A percentile compares a stretch with the other conserved stretches of the same genome.
phyloP scores from a whole-genome alignment of 2,329 filamentous ascomycete species.

The Pseudocercospora ulei region DNA sequence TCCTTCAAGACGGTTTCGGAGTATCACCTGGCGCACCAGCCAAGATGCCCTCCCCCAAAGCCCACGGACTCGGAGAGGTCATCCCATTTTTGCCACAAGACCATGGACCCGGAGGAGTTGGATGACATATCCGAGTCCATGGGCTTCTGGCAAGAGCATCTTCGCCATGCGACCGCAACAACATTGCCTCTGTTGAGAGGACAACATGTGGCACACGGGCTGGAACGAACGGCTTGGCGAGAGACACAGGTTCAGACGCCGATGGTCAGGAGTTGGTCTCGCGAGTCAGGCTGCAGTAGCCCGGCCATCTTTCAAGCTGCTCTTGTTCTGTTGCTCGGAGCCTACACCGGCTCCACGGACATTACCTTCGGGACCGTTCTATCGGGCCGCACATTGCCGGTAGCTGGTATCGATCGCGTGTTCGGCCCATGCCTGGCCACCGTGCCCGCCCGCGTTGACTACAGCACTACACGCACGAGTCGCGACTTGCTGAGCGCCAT shows the following conservation, averaged over 20 bases:
- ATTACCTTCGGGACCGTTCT: conserved; percentile 68
- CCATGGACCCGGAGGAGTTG: no score
- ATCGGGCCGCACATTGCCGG: conserved; percentile 66
- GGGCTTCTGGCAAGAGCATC: conserved; percentile 60
- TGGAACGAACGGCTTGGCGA: conserved; percentile 25
- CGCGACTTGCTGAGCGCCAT: conserved; percentile 54
- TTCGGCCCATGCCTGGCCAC: conserved; percentile 72
- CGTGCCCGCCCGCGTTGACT: conserved; percentile 59
- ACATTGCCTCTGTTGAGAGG: conserved; percentile 52
- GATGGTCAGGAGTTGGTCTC: conserved; percentile 12
- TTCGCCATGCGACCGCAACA: conserved; percentile 49
- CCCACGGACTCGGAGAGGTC: no score
- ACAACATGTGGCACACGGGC: conserved; percentile 16
- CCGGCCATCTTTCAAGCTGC: conserved; percentile 70
- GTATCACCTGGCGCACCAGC: conserved; percentile 38
- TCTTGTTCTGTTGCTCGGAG: conserved; percentile 54
- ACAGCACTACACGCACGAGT: conserved; percentile 45
- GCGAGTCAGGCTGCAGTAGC: conserved; percentile 44
- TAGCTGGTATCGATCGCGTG: conserved; percentile 60
- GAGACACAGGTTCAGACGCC: conserved; percentile 13
- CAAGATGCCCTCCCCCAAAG: no score
- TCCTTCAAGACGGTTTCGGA: conserved; percentile 53
- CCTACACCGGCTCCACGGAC: conserved; percentile 56
- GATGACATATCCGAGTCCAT: conserved; percentile 16
- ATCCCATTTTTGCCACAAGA: no score